Percentiles rank a stretch among this genome's conserved stretches.
Evolutionary conservation across 2,329 filamentous ascomycete genomes (phyloP).

Genomic region (Huntiella omanensis): DNA sequence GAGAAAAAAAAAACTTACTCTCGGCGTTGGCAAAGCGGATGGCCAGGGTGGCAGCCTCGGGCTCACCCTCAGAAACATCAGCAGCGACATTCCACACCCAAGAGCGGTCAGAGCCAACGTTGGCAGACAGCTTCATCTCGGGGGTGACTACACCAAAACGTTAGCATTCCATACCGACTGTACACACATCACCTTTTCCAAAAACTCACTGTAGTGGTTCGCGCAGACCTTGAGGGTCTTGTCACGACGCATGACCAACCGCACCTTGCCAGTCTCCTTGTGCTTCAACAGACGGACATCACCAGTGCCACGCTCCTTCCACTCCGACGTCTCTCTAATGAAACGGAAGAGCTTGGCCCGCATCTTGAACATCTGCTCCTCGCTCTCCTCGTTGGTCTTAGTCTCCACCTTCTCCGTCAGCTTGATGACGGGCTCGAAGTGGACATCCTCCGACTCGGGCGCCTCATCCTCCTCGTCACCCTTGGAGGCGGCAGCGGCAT

Average conservation of each 20-base stretch:
- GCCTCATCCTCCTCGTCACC: constrained; percentile 49
- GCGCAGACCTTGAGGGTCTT: constrained; percentile 99
- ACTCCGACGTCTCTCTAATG: constrained; percentile 76
- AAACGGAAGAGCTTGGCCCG: constrained; percentile 99
- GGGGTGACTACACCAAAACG: constrained; percentile 54
- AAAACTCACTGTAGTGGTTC: constrained; percentile 84
- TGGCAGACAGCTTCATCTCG: constrained; percentile 97
- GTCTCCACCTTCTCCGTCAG: constrained; percentile 92
- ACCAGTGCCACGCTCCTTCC: constrained; percentile 97
- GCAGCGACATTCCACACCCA: constrained; percentile 99
- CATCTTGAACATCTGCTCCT: constrained; percentile 99
- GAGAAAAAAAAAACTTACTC: constrained; percentile 44
- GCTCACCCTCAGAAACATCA: constrained; percentile 94
- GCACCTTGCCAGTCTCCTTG: constrained; percentile 95
- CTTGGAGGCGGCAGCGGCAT: constrained; percentile 35
- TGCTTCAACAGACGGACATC: constrained; percentile 95
- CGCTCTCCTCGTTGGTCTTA: constrained; percentile 95
- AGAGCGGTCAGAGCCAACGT: constrained; percentile 92
- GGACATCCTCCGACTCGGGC: constrained; percentile 76
- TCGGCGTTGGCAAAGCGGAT: constrained; percentile 97
- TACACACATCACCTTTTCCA: neutral
- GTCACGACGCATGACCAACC: constrained; percentile 95
- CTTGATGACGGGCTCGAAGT: constrained; percentile 93
- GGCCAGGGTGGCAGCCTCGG: constrained; percentile 85
- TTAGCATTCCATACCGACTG: neutral